These are phyloP conservation scores for Bacidia gigantensis DNA, from an alignment of 495 filamentous ascomycete genomes.

Conservation along the genomic window DNA sequence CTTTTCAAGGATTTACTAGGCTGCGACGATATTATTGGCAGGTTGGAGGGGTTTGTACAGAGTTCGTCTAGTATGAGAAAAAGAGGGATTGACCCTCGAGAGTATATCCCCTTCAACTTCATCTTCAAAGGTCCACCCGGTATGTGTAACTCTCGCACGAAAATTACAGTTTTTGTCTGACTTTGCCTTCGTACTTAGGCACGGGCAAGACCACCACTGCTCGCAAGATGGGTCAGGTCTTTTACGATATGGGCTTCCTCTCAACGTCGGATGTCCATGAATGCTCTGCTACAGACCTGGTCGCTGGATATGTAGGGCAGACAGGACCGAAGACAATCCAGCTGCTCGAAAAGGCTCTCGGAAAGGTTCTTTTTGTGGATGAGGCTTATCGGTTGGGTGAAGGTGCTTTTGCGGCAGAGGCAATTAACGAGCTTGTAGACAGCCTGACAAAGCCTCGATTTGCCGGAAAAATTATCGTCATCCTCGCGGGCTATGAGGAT, in stretches of 20 bases:
- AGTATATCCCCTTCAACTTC: slow-evolving; percentile 46
- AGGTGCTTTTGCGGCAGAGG: slow-evolving; percentile 49
- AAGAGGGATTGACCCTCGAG: slow-evolving; percentile 41
- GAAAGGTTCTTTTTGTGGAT: slow-evolving; percentile 49
- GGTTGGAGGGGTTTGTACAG: slow-evolving; percentile 47
- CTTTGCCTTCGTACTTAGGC: slow-evolving; percentile 27
- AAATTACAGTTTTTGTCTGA: neutral
- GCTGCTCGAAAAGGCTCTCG: slow-evolving; percentile 30
- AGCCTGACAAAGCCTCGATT: slow-evolving; percentile 51
- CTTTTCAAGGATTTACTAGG: slow-evolving; percentile 58
- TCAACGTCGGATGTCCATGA: slow-evolving; percentile 41
- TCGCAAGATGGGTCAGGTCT: slow-evolving; percentile 55
- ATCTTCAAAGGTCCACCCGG: slow-evolving; percentile 52
- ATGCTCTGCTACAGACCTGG: slow-evolving; percentile 45
- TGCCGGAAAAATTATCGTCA: slow-evolving; percentile 50
- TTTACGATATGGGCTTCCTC: slow-evolving; percentile 57
- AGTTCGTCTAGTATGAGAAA: slow-evolving; percentile 36
- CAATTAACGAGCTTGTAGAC: slow-evolving; percentile 61
- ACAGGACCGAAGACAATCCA: slow-evolving; percentile 34
- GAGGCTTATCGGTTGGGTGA: slow-evolving; percentile 47
- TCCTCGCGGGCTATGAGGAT: slow-evolving; percentile 58
- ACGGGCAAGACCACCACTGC: slow-evolving; percentile 69
- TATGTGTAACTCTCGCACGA: slow-evolving; percentile 22
- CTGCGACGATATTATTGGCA: slow-evolving; percentile 43
- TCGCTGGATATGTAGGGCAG: slow-evolving; percentile 42